Percentiles rank a stretch among this genome's conserved stretches.
Conservation (phyloP, 148 eudicot species). For the Chenopodium formosanum region DNA sequence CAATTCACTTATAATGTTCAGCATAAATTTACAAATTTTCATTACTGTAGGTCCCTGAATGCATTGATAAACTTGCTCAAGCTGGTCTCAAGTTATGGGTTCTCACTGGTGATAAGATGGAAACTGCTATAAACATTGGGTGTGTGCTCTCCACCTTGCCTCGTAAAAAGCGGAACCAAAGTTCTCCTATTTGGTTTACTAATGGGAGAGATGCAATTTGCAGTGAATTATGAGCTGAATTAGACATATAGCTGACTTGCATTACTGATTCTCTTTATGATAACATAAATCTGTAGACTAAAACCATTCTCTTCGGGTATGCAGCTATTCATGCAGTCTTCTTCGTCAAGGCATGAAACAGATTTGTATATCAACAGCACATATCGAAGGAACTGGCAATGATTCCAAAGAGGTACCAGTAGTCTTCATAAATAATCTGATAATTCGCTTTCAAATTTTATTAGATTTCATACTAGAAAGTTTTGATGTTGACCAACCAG, state of each 20-base stretch:
- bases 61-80: conserved; percentile 96
- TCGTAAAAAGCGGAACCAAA: not conserved
- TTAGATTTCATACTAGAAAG: conserved; percentile 29
- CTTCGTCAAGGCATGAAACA: conserved; percentile 97
- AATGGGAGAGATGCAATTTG: not conserved
- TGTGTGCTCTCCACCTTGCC: conserved; percentile 32
- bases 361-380: conserved; percentile 57
- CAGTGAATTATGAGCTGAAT: not conserved
- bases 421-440: conserved; percentile 15
- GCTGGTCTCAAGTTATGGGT: conserved; percentile 99
- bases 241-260: not conserved
- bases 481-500: conserved; percentile 39
- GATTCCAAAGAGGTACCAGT: conserved; percentile 66
- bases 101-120: conserved; percentile 99
- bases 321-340: conserved; percentile 89
- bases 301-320: conserved; percentile 8
- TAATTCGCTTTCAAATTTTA: conserved; percentile 12
- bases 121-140: conserved; percentile 99
- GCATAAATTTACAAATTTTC: conserved; percentile 6
- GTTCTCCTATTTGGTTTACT: not conserved
- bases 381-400: conserved; percentile 34
- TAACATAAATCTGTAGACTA: not conserved
- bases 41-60: conserved; percentile 71
- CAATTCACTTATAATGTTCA: not conserved
- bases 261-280: not conserved